phyloP scores from a whole-genome alignment of 768 basidiomycete species.

The Lactarius sanguifluus region DNA sequence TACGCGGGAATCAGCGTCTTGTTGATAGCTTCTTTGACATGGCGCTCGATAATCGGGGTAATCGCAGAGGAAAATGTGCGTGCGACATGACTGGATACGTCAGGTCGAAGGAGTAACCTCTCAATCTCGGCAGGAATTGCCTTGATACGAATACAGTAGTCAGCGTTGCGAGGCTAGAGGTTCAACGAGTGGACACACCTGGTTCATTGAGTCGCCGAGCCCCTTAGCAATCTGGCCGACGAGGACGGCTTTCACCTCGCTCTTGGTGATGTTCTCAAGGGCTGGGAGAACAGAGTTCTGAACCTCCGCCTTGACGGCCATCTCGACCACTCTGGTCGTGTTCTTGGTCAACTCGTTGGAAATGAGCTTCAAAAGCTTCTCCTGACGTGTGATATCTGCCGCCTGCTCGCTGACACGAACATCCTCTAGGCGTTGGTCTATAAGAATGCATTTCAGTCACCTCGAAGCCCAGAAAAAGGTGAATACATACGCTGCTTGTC shows the following conservation, averaged over 20 bases:
- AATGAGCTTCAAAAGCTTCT: conserved; percentile 86
- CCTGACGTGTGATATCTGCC: conserved; percentile 81
- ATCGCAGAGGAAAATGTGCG: conserved; percentile 69
- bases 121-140: conserved; percentile 77
- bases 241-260: conserved; percentile 74
- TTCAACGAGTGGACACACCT: conserved; percentile 45
- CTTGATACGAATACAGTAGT: conserved; percentile 40
- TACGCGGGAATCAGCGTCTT: conserved; percentile 76
- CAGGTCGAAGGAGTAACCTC: conserved; percentile 70
- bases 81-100: conserved; percentile 75
- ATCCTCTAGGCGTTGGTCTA: conserved; percentile 85
- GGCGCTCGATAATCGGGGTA: conserved; percentile 74
- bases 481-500: conserved; percentile 77
- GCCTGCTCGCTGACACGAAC: conserved; percentile 73
- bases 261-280: conserved; percentile 78
- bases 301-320: conserved; percentile 83
- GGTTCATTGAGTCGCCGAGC: conserved; percentile 67
- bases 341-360: conserved; percentile 85
- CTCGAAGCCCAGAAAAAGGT: conserved; percentile 15
- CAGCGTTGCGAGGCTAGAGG: conserved; percentile 5
- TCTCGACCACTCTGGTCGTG: conserved; percentile 84
- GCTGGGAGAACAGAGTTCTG: conserved; percentile 82
- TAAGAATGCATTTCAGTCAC: conserved; percentile 13
- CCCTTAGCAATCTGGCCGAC: conserved; percentile 77
- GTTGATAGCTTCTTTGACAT: conserved; percentile 75